Conservation (phyloP, 2,329 filamentous ascomycete species). For the Diaporthe eres region DNA sequence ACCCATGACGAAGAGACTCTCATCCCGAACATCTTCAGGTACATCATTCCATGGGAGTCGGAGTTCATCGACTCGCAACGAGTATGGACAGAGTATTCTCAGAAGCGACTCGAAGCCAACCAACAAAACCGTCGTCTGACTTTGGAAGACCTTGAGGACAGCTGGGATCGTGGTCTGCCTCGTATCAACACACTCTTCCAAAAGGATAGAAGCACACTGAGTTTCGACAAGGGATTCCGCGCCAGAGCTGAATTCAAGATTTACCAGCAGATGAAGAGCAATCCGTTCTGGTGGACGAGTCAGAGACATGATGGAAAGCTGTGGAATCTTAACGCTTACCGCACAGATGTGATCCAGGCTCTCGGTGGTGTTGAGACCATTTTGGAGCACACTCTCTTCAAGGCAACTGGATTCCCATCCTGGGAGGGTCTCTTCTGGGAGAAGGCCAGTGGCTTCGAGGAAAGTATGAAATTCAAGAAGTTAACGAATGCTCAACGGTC, state of each 20-base stretch:
- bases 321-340: constrained; percentile 96
- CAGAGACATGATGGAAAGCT: constrained; percentile 97
- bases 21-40: constrained; percentile 99
- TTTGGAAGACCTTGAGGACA: constrained; percentile 96
- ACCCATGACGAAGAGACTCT: constrained; percentile 97
- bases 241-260: constrained; percentile 78
- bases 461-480: constrained; percentile 97
- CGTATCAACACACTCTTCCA: constrained; percentile 99
- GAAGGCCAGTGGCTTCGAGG: constrained; percentile 59
- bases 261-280: constrained; percentile 94
- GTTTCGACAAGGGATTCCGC: constrained; percentile 98
- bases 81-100: constrained; percentile 99
- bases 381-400: constrained; percentile 95
- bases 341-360: constrained; percentile 97
- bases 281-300: constrained; percentile 99
- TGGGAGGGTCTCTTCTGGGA: constrained; percentile 99
- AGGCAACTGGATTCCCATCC: constrained; percentile 94
- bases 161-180: constrained; percentile 96
- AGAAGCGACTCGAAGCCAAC: constrained; percentile 96
- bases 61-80: constrained; percentile 99
- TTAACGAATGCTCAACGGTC: constrained; percentile 96
- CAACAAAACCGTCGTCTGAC: constrained; percentile 96
- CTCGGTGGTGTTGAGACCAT: constrained; percentile 98
- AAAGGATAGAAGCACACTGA: constrained; percentile 95
- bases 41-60: constrained; percentile 99